These are phyloP conservation scores for Paralagenidium karlingii DNA, from an alignment of 352 stramenopile species.

Conservation along the genomic window DNA sequence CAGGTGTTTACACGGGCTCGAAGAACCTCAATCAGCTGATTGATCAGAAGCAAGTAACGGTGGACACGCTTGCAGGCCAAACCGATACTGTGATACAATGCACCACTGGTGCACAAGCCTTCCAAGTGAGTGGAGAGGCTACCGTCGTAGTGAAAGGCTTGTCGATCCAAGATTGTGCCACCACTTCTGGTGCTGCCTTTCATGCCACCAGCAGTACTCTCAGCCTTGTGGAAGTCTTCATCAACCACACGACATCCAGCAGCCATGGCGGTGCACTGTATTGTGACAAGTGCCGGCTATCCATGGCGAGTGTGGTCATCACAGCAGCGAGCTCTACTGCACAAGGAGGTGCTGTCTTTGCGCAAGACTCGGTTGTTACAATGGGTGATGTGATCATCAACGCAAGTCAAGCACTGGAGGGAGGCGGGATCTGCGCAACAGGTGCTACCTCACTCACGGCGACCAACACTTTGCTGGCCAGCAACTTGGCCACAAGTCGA, in stretches of 20 bases:
- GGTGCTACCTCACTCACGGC: not conserved
- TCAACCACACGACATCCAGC: constrained; percentile 3
- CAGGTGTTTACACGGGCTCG: constrained; percentile 23
- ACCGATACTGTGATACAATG: constrained; percentile 39
- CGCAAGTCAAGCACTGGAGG: constrained; percentile 7
- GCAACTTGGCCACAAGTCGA: constrained; percentile 2
- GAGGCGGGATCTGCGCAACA: constrained; percentile 11
- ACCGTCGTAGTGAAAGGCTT: constrained; percentile 19
- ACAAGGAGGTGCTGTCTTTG: constrained; percentile 15
- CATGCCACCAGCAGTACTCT: constrained; percentile 8
- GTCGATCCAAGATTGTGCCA: constrained; percentile 19
- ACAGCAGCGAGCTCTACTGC: no score
- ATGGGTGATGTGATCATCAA: no score
- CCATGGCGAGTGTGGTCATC: no score
- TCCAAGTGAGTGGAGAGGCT: constrained; percentile 4
- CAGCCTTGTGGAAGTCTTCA: constrained; percentile 9
- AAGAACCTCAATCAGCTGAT: constrained; percentile 21
- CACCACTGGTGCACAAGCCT: constrained; percentile 4
- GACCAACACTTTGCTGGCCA: constrained; percentile 1
- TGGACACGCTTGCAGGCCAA: constrained; percentile 29
- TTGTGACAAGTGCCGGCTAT: no score
- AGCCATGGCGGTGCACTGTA: constrained; percentile 14
- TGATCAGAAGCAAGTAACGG: constrained; percentile 7
- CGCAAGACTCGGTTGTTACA: constrained; percentile 5
- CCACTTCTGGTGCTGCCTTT: constrained; percentile 11